Evolutionary conservation across 2,329 filamentous ascomycete genomes (phyloP).

Genomic region (Fusarium phyllophilum): DNA sequence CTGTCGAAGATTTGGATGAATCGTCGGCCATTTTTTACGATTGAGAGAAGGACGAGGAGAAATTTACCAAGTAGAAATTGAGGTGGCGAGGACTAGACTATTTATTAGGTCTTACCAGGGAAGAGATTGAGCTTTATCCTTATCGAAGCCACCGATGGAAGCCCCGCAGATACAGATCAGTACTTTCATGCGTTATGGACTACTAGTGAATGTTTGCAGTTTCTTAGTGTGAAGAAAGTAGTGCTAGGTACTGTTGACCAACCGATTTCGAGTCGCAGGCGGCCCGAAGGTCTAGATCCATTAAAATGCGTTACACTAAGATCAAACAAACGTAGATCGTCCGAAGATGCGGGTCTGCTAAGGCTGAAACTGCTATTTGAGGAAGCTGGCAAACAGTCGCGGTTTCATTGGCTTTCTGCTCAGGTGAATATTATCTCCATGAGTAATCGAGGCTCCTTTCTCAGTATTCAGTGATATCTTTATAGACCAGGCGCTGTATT

Average conservation of each 20-base stretch:
- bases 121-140: not conserved
- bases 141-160: not conserved
- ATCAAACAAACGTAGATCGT: not conserved
- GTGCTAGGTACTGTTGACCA: fast-evolving
- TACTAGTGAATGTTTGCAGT: fast-evolving
- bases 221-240: fast-evolving
- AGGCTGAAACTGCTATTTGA: not conserved
- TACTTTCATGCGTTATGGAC: not conserved
- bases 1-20: conserved; percentile 5
- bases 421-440: not conserved
- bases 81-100: not conserved
- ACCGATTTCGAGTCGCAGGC: not conserved
- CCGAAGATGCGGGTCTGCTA: not conserved
- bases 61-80: not conserved
- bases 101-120: not conserved
- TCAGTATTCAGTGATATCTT: not conserved
- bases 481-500: not conserved
- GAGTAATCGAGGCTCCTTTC: fast-evolving
- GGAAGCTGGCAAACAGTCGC: not conserved
- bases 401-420: fast-evolving
- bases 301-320: not conserved
- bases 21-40: not conserved
- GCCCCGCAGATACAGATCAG: not conserved
- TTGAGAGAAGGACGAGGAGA: not conserved
- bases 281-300: not conserved